Evolutionary conservation across 306 rosid species (phyloP).

Genomic region (Rubus parviflorus): DNA sequence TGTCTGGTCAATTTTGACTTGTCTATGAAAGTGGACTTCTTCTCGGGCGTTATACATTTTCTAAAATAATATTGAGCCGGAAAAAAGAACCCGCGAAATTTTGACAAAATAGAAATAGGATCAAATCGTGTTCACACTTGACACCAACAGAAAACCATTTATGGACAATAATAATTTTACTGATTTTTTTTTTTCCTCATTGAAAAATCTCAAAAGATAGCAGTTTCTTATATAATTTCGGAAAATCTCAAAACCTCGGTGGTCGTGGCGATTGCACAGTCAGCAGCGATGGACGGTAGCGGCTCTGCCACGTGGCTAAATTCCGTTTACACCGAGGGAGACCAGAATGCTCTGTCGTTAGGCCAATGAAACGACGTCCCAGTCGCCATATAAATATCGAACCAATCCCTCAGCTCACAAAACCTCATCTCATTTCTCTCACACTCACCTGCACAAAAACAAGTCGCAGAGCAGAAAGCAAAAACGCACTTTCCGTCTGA

Average conservation of each 20-base stretch:
- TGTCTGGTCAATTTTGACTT: background rate
- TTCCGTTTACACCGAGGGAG: background rate
- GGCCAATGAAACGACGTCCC: conserved; percentile 8
- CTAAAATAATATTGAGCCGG: background rate
- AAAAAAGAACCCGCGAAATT: background rate
- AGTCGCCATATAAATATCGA: conserved; percentile 9
- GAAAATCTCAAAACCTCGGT: background rate
- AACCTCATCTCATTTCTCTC: background rate
- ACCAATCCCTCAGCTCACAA: background rate
- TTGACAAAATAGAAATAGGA: background rate
- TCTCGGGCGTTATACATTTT: background rate
- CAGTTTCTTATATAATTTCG: no score
- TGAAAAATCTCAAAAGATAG: background rate
- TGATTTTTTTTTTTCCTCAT: background rate
- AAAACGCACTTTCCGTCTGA: background rate
- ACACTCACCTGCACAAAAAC: background rate
- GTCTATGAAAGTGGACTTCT: background rate
- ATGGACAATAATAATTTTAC: background rate
- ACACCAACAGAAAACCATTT: background rate
- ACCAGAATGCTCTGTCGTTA: background rate
- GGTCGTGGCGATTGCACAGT: conserved; percentile 25
- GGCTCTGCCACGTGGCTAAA: conserved; percentile 43
- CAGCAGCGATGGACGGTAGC: conserved; percentile 21
- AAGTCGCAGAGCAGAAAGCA: background rate
- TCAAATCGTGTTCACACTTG: background rate